Evolutionary conservation across 306 rosid genomes (phyloP), one percentile per base, ranked within the genome.

Genomic region (Quercus glauca): DNA sequence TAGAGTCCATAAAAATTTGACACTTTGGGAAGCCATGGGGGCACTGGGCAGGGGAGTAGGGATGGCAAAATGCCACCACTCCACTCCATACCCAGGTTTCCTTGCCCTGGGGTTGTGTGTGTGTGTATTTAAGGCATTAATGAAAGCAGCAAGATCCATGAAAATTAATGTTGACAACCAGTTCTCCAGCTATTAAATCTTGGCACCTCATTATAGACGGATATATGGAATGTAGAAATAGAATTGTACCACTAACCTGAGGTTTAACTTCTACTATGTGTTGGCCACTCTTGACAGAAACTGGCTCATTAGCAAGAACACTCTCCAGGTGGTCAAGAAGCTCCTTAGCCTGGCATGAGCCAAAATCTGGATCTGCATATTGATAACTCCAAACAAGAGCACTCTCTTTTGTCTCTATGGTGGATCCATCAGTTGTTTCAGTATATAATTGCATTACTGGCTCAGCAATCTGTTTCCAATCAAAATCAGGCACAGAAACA

Each of bases 331-430:
- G 98, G 83, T 94, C 94, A 49, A 94, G 88, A 77, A 94, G 97
- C 79, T 94, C 98, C 90, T 92, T 94, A 9, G 97, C 98, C 75
- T 92, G 98, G 81, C 96, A 94, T 20, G 93, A 92, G 17, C 97
- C 98, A 35, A 94, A 94, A 81, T 94, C 96, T 0, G 91, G 96
- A 84, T 94, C 97, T 11, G 97, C 94, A 72, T 90, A 87, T 78
- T 90, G 88, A 76, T 94, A 90, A 70, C 87, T 88, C 98, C 98
- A 94, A 71, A 92, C 98, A 37, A 94, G 91, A 68, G 97, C 93
- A 73, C 92, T 94, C 85, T 94, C 97, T 56, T 89, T 94, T 26
- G 92, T 87, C 82, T 94, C 97, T 63, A 94, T 92, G 57, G 83
- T 81, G 28, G 98, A 94, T 55, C 98, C 97, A 83, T 94, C 98